phyloP scores from a whole-genome alignment of 2,329 filamentous ascomycete genomes.

The Curvularia eragrostidis region DNA sequence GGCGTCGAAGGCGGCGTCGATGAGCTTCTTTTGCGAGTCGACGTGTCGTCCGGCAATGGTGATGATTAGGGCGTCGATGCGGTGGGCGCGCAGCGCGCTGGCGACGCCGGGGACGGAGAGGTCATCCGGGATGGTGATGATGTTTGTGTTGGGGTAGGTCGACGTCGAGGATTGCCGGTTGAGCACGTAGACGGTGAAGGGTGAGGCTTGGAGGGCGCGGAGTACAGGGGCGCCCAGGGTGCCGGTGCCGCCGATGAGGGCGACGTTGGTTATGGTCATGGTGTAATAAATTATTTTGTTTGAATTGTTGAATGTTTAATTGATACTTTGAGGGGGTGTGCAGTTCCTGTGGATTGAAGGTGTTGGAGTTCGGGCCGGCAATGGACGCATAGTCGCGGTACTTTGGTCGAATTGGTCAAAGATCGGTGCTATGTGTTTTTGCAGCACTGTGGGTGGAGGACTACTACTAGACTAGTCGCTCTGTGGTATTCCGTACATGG shows the following conservation, averaged over 20 bases:
- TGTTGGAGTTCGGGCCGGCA: background rate
- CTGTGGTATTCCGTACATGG: background rate
- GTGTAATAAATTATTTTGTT: background rate
- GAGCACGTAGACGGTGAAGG: conserved; percentile 44
- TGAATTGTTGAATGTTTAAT: background rate
- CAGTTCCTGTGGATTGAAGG: background rate
- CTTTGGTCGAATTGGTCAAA: background rate
- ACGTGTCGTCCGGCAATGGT: conserved; percentile 56
- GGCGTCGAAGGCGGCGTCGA: conserved; percentile 65
- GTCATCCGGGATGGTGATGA: conserved; percentile 51
- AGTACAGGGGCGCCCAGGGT: conserved; percentile 46
- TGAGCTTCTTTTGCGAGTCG: conserved; percentile 57
- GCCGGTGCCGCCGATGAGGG: conserved; percentile 51
- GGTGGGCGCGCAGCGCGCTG: conserved; percentile 53
- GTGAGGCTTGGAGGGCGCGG: conserved; percentile 38
- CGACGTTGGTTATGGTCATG: conserved; percentile 48
- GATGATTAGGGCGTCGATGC: conserved; percentile 59
- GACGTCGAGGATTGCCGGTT: conserved; percentile 47
- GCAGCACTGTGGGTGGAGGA: background rate
- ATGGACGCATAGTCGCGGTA: conserved; percentile 2
- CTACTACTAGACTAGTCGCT: too few species aligned
- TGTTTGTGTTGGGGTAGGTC: conserved; percentile 52
- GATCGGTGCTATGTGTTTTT: background rate
- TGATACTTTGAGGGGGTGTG: background rate
- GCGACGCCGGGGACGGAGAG: conserved; percentile 40